A percentile compares a stretch with the other conserved stretches of the same genome.
phyloP scores from a whole-genome alignment of 371 early-diverging fungal species.

The Mucor velutinosus region DNA sequence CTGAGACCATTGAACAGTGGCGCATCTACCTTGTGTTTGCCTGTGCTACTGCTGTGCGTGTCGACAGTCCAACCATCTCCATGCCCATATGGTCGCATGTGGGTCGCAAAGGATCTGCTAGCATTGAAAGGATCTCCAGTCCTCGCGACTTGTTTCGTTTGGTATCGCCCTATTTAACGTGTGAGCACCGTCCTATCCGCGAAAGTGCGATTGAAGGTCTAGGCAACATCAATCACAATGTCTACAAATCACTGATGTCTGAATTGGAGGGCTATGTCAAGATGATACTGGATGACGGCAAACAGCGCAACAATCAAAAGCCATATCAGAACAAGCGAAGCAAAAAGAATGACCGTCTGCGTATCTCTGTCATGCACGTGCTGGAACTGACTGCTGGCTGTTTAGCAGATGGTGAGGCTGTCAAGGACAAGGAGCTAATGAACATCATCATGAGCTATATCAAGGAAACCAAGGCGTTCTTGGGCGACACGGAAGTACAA shows the following conservation, averaged over 20 bases:
- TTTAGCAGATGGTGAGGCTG: slow-evolving; percentile 55
- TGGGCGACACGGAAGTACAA: slow-evolving; percentile 73
- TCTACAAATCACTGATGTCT: slow-evolving; percentile 70
- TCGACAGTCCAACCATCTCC: slow-evolving; percentile 30
- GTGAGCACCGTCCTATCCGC: slow-evolving; percentile 74
- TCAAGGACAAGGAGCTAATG: slow-evolving; percentile 67
- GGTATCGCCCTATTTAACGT: slow-evolving; percentile 67
- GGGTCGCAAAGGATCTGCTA: slow-evolving; percentile 59
- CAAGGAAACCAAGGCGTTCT: slow-evolving; percentile 72
- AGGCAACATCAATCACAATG: slow-evolving; percentile 68
- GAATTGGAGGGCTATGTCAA: slow-evolving; percentile 68
- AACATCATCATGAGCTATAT: slow-evolving; percentile 69
- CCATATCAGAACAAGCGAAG: slow-evolving; percentile 65
- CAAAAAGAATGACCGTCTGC: slow-evolving; percentile 71
- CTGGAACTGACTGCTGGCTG: slow-evolving; percentile 74
- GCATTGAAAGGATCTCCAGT: slow-evolving; percentile 56
- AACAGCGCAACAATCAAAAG: slow-evolving; percentile 57
- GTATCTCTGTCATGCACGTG: slow-evolving; percentile 77
- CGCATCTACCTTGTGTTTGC: slow-evolving; percentile 71
- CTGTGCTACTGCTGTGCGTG: slow-evolving; percentile 60
- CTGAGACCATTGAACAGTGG: slow-evolving; percentile 80
- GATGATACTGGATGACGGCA: slow-evolving; percentile 70
- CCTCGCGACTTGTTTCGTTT: slow-evolving; percentile 64
- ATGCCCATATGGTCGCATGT: slow-evolving; percentile 42
- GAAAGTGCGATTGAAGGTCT: slow-evolving; percentile 73